A percentile compares a stretch with the other conserved stretches of the same genome.
phyloP scores from a whole-genome alignment of 345 rosid genomes.

The Pelargonium nanum region DNA sequence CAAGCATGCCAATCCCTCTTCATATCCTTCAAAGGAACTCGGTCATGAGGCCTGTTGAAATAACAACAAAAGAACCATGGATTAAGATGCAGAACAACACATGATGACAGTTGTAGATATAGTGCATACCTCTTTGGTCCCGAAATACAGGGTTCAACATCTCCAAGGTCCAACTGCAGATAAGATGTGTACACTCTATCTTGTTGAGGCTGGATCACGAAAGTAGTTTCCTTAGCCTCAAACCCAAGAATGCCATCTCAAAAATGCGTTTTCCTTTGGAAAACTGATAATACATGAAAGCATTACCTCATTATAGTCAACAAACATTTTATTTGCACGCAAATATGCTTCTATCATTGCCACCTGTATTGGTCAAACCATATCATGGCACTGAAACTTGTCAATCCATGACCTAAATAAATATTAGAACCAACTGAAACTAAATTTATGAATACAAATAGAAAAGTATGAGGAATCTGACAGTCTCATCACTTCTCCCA shows the following conservation, averaged over 20 bases:
- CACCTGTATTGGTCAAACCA: constrained; percentile 29
- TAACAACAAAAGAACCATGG: not conserved
- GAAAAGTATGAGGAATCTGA: constrained; percentile 19
- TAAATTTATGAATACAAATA: not conserved
- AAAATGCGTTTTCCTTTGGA: not conserved
- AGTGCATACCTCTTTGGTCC: constrained; percentile 71
- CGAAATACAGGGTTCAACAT: constrained; percentile 76
- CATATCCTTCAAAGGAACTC: constrained; percentile 68
- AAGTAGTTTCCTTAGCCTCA: constrained; percentile 3
- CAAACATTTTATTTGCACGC: constrained; percentile 81
- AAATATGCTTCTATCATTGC: constrained; percentile 73
- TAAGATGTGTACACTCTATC: constrained; percentile 66
- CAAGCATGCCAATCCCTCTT: constrained; percentile 84
- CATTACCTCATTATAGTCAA: constrained; percentile 70
- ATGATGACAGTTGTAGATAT: not conserved
- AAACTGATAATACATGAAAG: constrained; percentile 4
- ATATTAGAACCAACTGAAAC: constrained; percentile 1
- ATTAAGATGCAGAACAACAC: not conserved
- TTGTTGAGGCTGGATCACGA: constrained; percentile 48
- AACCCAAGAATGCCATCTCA: not conserved
- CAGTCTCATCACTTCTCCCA: constrained; percentile 84
- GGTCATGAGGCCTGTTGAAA: constrained; percentile 66
- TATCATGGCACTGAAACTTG: not conserved
- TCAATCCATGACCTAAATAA: not conserved
- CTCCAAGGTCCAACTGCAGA: constrained; percentile 57